Conservation (phyloP, 257 asterid species). For the Ophiorrhiza pumila region DNA sequence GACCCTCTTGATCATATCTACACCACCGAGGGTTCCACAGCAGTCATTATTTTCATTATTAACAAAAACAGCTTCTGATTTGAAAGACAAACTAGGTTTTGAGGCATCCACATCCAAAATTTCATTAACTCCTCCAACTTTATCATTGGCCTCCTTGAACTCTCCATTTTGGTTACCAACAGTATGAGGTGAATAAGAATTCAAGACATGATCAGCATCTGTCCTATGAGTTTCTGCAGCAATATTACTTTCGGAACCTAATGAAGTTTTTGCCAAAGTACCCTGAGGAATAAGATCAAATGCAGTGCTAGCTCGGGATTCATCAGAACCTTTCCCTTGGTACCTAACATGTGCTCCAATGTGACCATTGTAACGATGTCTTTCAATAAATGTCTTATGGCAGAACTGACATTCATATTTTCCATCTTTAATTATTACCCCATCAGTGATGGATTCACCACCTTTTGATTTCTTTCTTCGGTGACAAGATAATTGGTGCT, state of each 20-base stretch:
- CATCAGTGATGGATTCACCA: conserved; percentile 52
- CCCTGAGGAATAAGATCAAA: conserved; percentile 24
- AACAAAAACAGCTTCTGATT: conserved; percentile 22
- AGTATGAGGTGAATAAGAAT: conserved; percentile 16
- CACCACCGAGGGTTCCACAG: conserved; percentile 17
- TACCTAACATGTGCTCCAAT: conserved; percentile 60
- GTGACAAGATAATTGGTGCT: conserved; percentile 48
- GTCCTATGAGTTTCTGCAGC: conserved; percentile 2
- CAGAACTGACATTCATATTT: conserved; percentile 69
- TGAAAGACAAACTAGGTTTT: conserved; percentile 23
- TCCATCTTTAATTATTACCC: conserved; percentile 62
- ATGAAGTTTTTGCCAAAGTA: conserved; percentile 25
- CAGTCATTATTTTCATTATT: conserved; percentile 14
- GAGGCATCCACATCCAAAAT: conserved; percentile 22
- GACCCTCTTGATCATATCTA: conserved; percentile 10
- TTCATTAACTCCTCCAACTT: conserved; percentile 23
- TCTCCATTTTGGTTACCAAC: conserved; percentile 32
- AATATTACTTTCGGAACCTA: conserved; percentile 16
- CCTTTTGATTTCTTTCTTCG: conserved; percentile 42
- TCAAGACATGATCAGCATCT: conserved; percentile 24
- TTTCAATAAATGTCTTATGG: conserved; percentile 56
- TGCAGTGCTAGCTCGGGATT: conserved; percentile 30
- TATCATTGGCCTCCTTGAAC: conserved; percentile 16
- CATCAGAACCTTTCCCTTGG: conserved; percentile 46
- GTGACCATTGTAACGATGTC: conserved; percentile 69